Conservation (phyloP, 2,329 filamentous ascomycete genomes). For the Trichoderma arundinaceum region DNA sequence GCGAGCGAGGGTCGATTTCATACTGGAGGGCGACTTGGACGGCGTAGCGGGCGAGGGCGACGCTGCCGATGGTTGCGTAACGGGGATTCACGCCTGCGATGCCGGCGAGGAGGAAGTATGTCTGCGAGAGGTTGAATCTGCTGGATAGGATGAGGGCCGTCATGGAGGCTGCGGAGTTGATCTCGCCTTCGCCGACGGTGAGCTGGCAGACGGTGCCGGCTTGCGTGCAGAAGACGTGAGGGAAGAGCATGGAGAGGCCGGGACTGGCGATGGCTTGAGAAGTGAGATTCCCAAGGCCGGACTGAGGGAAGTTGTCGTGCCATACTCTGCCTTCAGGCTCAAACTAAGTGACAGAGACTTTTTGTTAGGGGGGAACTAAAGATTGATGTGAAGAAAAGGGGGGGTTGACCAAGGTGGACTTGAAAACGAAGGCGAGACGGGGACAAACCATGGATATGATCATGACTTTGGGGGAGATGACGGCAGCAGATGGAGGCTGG, state of each 20-base stretch:
- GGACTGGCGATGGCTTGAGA: constrained; percentile 63
- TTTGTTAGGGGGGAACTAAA: constrained; percentile 17
- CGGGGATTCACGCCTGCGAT: constrained; percentile 78
- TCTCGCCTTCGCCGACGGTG: constrained; percentile 71
- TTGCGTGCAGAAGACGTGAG: constrained; percentile 66
- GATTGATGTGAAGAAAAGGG: background rate
- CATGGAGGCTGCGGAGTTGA: constrained; percentile 74
- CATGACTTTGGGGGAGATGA: constrained; percentile 63
- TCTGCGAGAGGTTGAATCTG: constrained; percentile 66
- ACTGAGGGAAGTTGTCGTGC: constrained; percentile 57
- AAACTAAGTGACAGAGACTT: constrained; percentile 54
- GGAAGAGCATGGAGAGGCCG: constrained; percentile 69
- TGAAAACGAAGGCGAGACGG: background rate
- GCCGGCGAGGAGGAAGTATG: constrained; percentile 74
- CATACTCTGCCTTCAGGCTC: constrained; percentile 65
- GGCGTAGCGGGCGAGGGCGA: constrained; percentile 71
- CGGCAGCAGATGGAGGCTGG: background rate
- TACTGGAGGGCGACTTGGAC: constrained; percentile 78
- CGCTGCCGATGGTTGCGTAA: constrained; percentile 66
- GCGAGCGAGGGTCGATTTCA: constrained; percentile 73
- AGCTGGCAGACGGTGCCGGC: constrained; percentile 70
- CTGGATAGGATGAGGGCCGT: constrained; percentile 66
- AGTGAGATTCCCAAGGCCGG: constrained; percentile 59
- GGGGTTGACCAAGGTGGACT: background rate
- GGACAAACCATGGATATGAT: constrained; percentile 65